Evolutionary conservation across 2,329 filamentous ascomycete genomes (phyloP), one percentile per base, ranked within the genome.

Genomic region (Paracamarosporium sp.): DNA sequence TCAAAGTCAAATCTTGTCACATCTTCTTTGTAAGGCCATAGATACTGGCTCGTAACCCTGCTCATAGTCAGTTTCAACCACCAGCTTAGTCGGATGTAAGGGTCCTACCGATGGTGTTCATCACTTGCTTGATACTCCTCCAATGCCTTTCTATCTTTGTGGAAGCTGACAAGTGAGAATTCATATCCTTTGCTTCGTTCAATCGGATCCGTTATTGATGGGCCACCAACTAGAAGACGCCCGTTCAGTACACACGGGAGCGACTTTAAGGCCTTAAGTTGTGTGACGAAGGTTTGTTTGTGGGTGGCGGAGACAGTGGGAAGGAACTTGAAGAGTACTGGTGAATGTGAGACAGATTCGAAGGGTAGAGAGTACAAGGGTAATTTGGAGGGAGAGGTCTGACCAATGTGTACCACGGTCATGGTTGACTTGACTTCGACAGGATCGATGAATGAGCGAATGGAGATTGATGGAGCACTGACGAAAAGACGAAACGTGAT

Each of bases 1-100:
- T 86, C 83, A 60, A 86, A 85, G 61, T 86, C 84, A 63, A 85
- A 86, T 17, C 83, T 74, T 15, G 78, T 76, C 1, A 86, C 69
- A 55, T 85, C 82, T 50, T 86, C 83, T 17, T 80, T 81, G 62
- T 78, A 86, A 0, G 83, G 83, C 70, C 80, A 84, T 7, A 86
- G 70, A 50, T 81, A 82, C 3, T 76, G 79, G 28, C 76, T 80
- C 0, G 83, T 85, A 0, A 85, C 82, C 50, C 84, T 86, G 38
- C 36, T 33, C 7, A 9, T 33, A 17, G 17, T 41, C 38, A 41
- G 28, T 33, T 22, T n/a, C 31, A n/a, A 7, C 27, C n/a, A 25
- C 7, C 0, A 17, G 1, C 24, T 51, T 31, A 13, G 17, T 52
- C 5, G 4, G 7, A 15, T 13, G 5, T 33, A 11, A 45, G 1